phyloP scores from a whole-genome alignment of 2,329 filamentous ascomycete species.

The Fusarium annulatum region DNA sequence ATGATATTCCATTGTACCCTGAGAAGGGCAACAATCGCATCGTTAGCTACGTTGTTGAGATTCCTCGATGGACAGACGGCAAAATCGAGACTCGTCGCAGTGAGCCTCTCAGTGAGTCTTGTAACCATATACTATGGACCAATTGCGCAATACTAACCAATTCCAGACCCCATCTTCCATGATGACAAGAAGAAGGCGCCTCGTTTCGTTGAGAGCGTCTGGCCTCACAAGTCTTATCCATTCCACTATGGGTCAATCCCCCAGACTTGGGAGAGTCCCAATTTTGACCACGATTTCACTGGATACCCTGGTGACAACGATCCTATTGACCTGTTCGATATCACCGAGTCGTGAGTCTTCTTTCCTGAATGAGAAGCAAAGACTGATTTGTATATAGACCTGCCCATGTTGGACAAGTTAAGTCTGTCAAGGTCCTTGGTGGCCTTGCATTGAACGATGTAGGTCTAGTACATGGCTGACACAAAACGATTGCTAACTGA shows the following conservation, averaged over 20 bases:
- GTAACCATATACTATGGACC: fast-evolving
- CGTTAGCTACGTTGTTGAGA: conserved; percentile 55
- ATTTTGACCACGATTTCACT: conserved; percentile 53
- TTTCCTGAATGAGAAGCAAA: no score
- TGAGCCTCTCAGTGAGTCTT: conserved; percentile 52
- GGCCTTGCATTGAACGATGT: conserved; percentile 55
- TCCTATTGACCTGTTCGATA: conserved; percentile 56
- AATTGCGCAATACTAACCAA: neutral
- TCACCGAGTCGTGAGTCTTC: conserved; percentile 40
- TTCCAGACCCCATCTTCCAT: conserved; percentile 54
- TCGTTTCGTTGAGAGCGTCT: conserved; percentile 55
- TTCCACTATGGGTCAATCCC: conserved; percentile 58
- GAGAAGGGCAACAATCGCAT: conserved; percentile 48
- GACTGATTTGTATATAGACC: conserved; percentile 12
- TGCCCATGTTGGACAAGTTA: conserved; percentile 53
- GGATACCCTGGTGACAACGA: conserved; percentile 54
- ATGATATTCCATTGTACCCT: conserved; percentile 56
- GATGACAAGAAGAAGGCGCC: conserved; percentile 52
- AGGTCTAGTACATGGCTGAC: fast-evolving
- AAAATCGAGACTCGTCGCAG: conserved; percentile 55
- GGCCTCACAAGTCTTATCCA: conserved; percentile 57
- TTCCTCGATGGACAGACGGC: conserved; percentile 55
- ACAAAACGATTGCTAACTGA: neutral
- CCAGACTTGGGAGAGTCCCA: conserved; percentile 58
- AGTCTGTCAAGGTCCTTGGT: conserved; percentile 56